phyloP scores from a whole-genome alignment of 306 rosid genomes.

The Senna tora region DNA sequence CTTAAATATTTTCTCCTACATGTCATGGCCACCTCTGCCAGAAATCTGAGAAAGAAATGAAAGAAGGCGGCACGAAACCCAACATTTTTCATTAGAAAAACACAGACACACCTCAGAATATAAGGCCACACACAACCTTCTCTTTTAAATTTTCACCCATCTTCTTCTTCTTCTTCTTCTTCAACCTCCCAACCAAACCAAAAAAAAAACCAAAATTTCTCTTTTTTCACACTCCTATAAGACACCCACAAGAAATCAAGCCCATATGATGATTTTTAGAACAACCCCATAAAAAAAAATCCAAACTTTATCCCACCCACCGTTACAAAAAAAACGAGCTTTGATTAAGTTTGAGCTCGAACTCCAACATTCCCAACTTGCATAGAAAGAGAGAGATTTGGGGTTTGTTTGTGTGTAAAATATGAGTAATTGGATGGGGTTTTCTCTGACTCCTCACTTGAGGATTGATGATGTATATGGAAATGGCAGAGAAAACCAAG shows the following conservation, averaged over 20 bases:
- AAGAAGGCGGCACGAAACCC: slow-evolving; percentile 73
- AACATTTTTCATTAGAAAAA: slow-evolving; percentile 61
- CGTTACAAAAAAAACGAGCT: slow-evolving; percentile 42
- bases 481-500: slow-evolving; percentile 57
- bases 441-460: slow-evolving; percentile 90
- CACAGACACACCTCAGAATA: slow-evolving; percentile 58
- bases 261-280: slow-evolving; percentile 45
- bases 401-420: slow-evolving; percentile 38
- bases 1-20: slow-evolving; percentile 13
- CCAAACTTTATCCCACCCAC: slow-evolving; percentile 21
- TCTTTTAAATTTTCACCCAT: slow-evolving; percentile 43
- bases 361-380: slow-evolving; percentile 50
- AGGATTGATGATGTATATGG: slow-evolving; percentile 76
- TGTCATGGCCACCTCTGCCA: slow-evolving; percentile 78
- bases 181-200: too few species aligned
- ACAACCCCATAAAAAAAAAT: slow-evolving; percentile 10
- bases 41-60: slow-evolving; percentile 65
- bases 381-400: slow-evolving; percentile 33
- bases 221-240: background rate
- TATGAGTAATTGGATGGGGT: slow-evolving; percentile 94
- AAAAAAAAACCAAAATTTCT: background rate
- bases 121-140: slow-evolving; percentile 52
- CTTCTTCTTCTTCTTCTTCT: background rate
- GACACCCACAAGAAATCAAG: slow-evolving; percentile 51
- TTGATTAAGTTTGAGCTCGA: slow-evolving; percentile 69